Evolutionary conservation across 768 basidiomycete genomes (phyloP).

Genomic region (Russula virescens): DNA sequence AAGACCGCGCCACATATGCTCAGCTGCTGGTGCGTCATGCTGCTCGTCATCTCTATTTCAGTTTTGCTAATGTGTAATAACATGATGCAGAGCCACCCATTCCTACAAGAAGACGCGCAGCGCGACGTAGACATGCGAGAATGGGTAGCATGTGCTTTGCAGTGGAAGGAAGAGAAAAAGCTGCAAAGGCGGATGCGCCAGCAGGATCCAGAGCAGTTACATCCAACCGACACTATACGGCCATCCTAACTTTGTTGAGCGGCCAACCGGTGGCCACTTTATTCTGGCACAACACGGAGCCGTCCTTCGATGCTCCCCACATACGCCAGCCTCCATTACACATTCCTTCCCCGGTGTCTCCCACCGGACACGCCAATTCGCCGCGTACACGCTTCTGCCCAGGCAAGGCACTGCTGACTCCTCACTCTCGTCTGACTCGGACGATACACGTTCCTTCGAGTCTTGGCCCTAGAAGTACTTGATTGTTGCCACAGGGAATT

Average conservation of each 20-base stretch:
- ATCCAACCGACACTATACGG: slow-evolving; percentile 15
- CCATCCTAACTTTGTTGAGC: slow-evolving; percentile 5
- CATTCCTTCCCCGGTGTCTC: background rate
- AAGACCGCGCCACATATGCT: slow-evolving; percentile 72
- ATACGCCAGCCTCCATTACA: slow-evolving; percentile 9
- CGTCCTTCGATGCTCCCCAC: background rate
- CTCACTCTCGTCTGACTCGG: background rate
- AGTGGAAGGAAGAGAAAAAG: slow-evolving; percentile 26
- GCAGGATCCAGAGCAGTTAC: slow-evolving; percentile 12
- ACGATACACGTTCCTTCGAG: background rate
- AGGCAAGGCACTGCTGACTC: slow-evolving; percentile 1
- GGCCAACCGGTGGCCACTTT: background rate
- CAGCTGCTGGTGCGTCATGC: slow-evolving; percentile 54
- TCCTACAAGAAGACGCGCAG: slow-evolving; percentile 54
- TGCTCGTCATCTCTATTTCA: background rate
- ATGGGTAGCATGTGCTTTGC: slow-evolving; percentile 63
- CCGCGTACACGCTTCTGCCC: slow-evolving; percentile 2
- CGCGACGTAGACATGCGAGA: slow-evolving; percentile 75
- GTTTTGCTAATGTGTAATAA: background rate
- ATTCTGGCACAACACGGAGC: background rate
- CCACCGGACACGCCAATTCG: background rate
- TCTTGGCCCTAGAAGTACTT: background rate
- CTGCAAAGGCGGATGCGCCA: slow-evolving; percentile 4
- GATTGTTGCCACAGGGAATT: background rate
- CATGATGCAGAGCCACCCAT: slow-evolving; percentile 60